Evolutionary conservation across 176 grass and related monocot species (phyloP).

Genomic region (Rhynchospora breviuscula): DNA sequence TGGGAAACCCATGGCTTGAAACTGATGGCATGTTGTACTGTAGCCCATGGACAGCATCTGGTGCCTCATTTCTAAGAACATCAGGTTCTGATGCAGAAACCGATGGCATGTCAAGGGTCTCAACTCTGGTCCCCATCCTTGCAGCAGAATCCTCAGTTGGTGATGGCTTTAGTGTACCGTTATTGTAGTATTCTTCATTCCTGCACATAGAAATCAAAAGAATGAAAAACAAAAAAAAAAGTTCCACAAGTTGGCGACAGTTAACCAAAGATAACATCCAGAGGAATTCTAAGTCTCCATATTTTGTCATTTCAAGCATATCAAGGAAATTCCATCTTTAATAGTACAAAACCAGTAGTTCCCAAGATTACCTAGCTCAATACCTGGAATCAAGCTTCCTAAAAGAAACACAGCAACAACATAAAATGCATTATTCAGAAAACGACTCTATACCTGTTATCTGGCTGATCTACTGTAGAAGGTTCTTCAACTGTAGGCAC

Average conservation of each 20-base stretch:
- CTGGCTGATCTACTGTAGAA: constrained; percentile 50
- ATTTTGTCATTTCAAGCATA: not conserved
- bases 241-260: not conserved
- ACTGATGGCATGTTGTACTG: constrained; percentile 80
- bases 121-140: constrained; percentile 47
- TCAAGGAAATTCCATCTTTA: not conserved
- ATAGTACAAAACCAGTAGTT: not conserved
- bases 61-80: constrained; percentile 44
- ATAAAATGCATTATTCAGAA: not conserved
- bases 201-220: constrained; percentile 35
- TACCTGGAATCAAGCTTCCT: not conserved
- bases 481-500: constrained; percentile 37
- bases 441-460: constrained; percentile 44
- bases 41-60: constrained; percentile 53
- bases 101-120: constrained; percentile 60
- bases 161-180: constrained; percentile 32
- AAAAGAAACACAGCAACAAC: not conserved
- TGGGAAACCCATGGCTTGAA: constrained; percentile 51
- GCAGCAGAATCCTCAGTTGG: constrained; percentile 39
- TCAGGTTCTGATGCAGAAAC: constrained; percentile 51
- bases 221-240: not conserved
- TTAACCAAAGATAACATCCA: not conserved
- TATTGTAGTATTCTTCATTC: constrained; percentile 64
- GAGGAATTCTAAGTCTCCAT: not conserved
- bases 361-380: not conserved